Percentiles rank a stretch among this genome's conserved stretches.
Conservation (phyloP, 106 monocot species). For the Ottelia alismoides region DNA sequence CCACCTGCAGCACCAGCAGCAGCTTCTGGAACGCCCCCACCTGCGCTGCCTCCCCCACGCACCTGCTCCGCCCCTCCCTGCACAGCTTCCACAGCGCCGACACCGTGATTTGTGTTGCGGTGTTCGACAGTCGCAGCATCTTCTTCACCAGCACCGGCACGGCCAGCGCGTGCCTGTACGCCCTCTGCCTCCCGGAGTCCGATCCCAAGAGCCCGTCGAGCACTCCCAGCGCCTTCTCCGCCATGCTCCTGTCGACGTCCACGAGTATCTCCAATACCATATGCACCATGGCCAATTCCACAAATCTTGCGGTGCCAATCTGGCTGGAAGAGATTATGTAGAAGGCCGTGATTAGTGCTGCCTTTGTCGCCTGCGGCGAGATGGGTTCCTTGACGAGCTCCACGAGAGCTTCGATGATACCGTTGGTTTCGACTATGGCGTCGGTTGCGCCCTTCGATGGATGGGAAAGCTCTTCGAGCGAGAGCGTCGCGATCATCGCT, state of each 20-base stretch:
- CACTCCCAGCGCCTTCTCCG: conserved; percentile 48
- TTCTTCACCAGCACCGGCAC: conserved; percentile 67
- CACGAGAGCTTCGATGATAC: conserved; percentile 16
- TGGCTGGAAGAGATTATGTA: too few species aligned
- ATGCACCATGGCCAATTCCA: conserved; percentile 22
- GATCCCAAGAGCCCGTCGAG: conserved; percentile 26
- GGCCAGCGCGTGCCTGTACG: conserved; percentile 26
- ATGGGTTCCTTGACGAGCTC: too few species aligned
- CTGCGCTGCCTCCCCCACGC: conserved; percentile 34
- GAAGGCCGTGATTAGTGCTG: too few species aligned
- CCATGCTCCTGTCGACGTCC: conserved; percentile 42
- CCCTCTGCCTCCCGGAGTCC: conserved; percentile 21
- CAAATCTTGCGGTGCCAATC: conserved; percentile 10
- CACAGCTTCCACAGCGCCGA: conserved; percentile 60
- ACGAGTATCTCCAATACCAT: conserved; percentile 44
- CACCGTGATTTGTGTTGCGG: conserved; percentile 57
- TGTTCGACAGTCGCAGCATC: conserved; percentile 42
- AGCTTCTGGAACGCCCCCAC: conserved; percentile 71
- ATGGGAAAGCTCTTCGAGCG: conserved; percentile 12
- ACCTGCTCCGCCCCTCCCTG: conserved; percentile 17
- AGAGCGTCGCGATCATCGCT: conserved; percentile 20
- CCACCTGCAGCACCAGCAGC: conserved; percentile 57
- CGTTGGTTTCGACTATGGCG: conserved; percentile 4
- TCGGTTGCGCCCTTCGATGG: neutral
- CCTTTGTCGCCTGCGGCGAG: too few species aligned